Base-by-base conservation (phyloP, 768 basidiomycete species). In the Rhizopogon salebrosus region DNA sequence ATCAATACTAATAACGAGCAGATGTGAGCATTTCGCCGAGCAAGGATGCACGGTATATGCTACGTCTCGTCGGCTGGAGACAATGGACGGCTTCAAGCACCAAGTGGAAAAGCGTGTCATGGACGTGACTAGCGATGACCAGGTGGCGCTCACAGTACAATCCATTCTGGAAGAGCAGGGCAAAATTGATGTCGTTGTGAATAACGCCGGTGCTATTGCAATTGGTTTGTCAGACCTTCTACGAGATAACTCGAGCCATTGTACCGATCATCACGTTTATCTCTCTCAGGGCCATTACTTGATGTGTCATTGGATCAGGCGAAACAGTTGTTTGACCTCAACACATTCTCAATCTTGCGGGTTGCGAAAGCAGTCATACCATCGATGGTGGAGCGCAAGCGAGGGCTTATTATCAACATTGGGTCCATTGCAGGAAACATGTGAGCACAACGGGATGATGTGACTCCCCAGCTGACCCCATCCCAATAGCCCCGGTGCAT, bases 11-110 rank as follows among this genome's bases (percentile, higher is more conserved):
- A 42, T 36, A 14, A 3, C 24, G 5, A 29, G 16, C 29, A 89
- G 87, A 35, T 86, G 82, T 59, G 77, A 87, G 57, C 80, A 82
- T 58, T 90, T 90, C 57, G 84, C 84, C 1, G 59, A 65, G 0
- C 74, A 72, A 27, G 86, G 82, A 34, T 91, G 87, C 66, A 79
- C 76, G 38, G 89, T 92, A 7, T 92, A 89, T 55, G 90, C 89
- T 3, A 85, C 87, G 0, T 80, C 89, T 5, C 81, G 89, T 13
- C 75, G 70, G n/a, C 64, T 80, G 3, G 81, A 82, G 18, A 75
- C 80, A 6, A 85, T 92, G 70, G 72, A 71, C 1, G 79, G 76
- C 3, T 81, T 91, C 39, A 64, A 62, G 9, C 64, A 71, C 39
- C 62, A 71, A 1, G 76, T 87, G 35, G 72, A 77, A 46, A 77